phyloP scores from a whole-genome alignment of 768 basidiomycete species.

The Tricholoma bakamatsutake region DNA sequence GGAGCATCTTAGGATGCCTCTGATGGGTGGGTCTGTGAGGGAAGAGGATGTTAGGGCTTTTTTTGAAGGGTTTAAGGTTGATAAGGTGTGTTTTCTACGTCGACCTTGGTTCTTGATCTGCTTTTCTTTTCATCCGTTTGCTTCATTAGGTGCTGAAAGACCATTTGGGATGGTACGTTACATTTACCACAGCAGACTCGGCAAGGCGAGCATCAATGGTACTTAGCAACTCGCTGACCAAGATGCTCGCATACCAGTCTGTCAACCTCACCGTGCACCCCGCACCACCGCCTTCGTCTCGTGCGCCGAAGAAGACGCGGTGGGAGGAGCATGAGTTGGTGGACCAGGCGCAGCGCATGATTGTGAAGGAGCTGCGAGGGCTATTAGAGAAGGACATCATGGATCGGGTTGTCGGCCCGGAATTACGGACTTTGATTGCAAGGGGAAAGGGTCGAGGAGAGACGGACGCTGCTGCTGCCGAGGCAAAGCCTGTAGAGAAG shows the following conservation, averaged over 20 bases:
- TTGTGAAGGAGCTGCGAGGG: slow-evolving; percentile 49
- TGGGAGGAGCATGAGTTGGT: slow-evolving; percentile 53
- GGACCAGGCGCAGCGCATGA: slow-evolving; percentile 46
- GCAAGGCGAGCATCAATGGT: slow-evolving; percentile 68
- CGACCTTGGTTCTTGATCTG: not conserved
- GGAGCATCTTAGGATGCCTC: slow-evolving; percentile 58
- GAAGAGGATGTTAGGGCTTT: slow-evolving; percentile 68
- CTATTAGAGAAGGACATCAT: slow-evolving; percentile 61
- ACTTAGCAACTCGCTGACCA: slow-evolving; percentile 39
- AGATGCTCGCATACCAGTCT: slow-evolving; percentile 52
- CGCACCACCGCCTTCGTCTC: slow-evolving; percentile 30
- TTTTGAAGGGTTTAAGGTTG: slow-evolving; percentile 65
- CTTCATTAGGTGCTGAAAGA: slow-evolving; percentile 59
- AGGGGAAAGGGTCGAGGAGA: slow-evolving; percentile 43
- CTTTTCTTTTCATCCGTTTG: slow-evolving; percentile 8
- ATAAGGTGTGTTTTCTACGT: slow-evolving; percentile 49
- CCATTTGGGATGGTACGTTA: slow-evolving; percentile 71
- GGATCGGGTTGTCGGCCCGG: slow-evolving; percentile 51
- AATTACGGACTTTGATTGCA: slow-evolving; percentile 45
- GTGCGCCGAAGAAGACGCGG: slow-evolving; percentile 33
- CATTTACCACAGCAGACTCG: slow-evolving; percentile 56
- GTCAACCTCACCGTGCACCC: slow-evolving; percentile 50
- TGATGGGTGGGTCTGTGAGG: slow-evolving; percentile 39
- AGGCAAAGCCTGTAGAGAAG: slow-evolving; percentile 26
- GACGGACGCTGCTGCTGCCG: slow-evolving; percentile 15